Evolutionary conservation across 2,329 filamentous ascomycete species (phyloP), one percentile per base, ranked within the genome.

Genomic region (Fusarium virguliforme): DNA sequence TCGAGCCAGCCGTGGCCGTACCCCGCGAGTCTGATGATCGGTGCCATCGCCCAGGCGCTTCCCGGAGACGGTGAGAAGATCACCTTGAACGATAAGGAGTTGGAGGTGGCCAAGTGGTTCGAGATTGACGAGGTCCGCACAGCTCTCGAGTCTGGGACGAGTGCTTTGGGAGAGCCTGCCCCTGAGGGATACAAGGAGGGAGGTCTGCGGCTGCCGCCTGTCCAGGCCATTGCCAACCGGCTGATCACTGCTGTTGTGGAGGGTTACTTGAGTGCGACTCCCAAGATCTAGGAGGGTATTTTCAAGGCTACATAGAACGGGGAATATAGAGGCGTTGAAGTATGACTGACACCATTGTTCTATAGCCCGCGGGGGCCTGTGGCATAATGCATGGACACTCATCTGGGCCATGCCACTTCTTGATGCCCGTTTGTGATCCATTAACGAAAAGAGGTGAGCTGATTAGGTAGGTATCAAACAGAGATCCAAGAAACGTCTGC

Each of bases 41-140:
- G 87, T 4, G 95, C 95, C 1, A 91, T 99, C 74, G 95, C 91
- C 0, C 95, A 98, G 83, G 94, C 94, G 3, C 84, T 93, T 22
- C 92, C 93, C 0, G 80, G 76, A 22, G 82, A 83, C 1, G 94
- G 94, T 28, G 96, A 99, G 85, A 87, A 82, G 34, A 94, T 99
- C 57, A 88, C 90, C 75, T 83, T 99, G 4, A 92, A 98, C 80
- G 96, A 99, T 79, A 93, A 94, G 0, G 96, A 99, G 84, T 81
- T 99, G 68, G 94, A 97, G 78, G 89, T 92, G 81, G 96, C 96
- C 4, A 92, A 90, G 79, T 99, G 96, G 96, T 95, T 95, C 76
- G 83, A 88, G 1, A 83, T 97, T 35, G 94, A 94, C 1, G 94
- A 97, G 81, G 89, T 97, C 3, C 85, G 90, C 76, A 88, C 92